These are phyloP conservation scores for Acanthamoeba culbertsoni DNA, from an alignment of 208 protist species.

Conservation along the genomic window DNA sequence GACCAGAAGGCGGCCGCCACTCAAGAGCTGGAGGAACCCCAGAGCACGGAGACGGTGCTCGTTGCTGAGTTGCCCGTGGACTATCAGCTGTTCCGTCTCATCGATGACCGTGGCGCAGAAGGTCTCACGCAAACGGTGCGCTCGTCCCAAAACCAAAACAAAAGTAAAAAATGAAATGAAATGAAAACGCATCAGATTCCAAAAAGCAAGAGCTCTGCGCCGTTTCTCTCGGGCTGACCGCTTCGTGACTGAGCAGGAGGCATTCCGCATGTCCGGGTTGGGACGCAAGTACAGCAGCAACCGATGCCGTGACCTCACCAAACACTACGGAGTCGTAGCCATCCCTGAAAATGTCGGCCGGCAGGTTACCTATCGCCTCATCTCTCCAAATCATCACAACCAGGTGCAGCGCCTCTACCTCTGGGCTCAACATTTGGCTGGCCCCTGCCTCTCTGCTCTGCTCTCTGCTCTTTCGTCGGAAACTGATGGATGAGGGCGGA, in stretches of 20 bases:
- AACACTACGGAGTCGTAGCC: background rate
- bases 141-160: background rate
- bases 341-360: background rate
- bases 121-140: background rate
- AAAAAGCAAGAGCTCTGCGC: too few relatives aligned
- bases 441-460: background rate
- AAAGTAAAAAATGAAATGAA: background rate
- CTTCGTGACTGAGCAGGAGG: background rate
- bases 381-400: background rate
- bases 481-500: too few relatives aligned
- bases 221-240: background rate
- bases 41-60: background rate
- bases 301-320: background rate
- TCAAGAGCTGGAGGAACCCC: background rate
- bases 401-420: background rate
- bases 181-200: too few relatives aligned
- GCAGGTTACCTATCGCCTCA: background rate
- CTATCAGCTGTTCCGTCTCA: background rate
- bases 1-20: background rate
- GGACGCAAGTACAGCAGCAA: background rate
- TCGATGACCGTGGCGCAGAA: background rate
- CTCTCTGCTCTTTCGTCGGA: too few relatives aligned
- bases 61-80: background rate
- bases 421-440: background rate
- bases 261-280: background rate